phyloP scores from a whole-genome alignment of 306 rosid species.

The Oemleria cerasiformis region DNA sequence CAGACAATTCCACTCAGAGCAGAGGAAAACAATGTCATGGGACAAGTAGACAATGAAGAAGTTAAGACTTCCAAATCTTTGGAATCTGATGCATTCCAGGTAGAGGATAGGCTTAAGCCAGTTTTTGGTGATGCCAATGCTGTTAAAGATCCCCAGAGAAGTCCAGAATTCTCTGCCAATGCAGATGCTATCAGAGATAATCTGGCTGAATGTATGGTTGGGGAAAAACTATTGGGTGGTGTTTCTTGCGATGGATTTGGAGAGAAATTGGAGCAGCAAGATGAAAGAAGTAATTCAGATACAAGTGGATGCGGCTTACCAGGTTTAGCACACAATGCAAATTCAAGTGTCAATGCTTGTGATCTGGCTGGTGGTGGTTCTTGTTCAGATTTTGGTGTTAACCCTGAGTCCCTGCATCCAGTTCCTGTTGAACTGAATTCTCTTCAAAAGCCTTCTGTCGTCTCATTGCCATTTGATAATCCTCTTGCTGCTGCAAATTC shows the following conservation, averaged over 20 bases:
- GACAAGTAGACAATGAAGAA: constrained; percentile 25
- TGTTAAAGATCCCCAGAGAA: constrained; percentile 16
- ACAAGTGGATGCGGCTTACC: constrained; percentile 32
- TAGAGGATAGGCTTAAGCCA: constrained; percentile 30
- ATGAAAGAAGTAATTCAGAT: constrained; percentile 35
- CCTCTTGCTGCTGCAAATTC: constrained; percentile 37
- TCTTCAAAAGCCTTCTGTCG: constrained; percentile 31
- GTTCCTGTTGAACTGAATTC: constrained; percentile 32
- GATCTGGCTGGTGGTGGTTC: constrained; percentile 39
- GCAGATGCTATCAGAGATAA: constrained; percentile 30
- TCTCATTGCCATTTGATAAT: constrained; percentile 30
- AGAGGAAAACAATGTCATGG: constrained; percentile 34
- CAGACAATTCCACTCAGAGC: constrained; percentile 36
- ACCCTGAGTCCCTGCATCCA: constrained; percentile 34
- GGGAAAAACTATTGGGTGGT: constrained; percentile 35
- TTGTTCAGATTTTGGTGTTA: constrained; percentile 46
- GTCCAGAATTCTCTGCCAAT: constrained; percentile 23
- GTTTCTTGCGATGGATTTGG: constrained; percentile 37
- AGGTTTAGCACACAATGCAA: constrained; percentile 40
- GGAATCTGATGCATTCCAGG: constrained; percentile 37
- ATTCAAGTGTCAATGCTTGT: constrained; percentile 39
- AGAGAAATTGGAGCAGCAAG: constrained; percentile 30
- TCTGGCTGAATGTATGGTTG: constrained; percentile 27
- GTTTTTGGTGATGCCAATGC: constrained; percentile 25
- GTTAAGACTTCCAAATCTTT: constrained; percentile 22